phyloP scores from a whole-genome alignment of 257 asterid species.

The Coffea eugenioides region DNA sequence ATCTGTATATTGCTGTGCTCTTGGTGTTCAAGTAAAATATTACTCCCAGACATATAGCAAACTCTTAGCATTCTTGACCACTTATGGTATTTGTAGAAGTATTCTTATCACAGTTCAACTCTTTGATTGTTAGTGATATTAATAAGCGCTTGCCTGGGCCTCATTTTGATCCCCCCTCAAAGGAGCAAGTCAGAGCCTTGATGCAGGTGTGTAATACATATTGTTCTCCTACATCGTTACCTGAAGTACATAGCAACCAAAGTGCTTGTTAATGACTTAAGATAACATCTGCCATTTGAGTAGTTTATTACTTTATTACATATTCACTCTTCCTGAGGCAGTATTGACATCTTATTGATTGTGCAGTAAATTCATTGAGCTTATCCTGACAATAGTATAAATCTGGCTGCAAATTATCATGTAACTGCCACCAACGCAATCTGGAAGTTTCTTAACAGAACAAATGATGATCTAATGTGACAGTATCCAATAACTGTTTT shows the following conservation, averaged over 20 bases:
- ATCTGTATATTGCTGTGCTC: constrained; percentile 83
- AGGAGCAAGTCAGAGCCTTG: constrained; percentile 54
- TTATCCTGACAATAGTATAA: not conserved
- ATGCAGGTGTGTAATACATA: constrained; percentile 47
- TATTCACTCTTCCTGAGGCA: not conserved
- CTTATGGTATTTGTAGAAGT: not conserved
- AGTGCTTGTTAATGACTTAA: not conserved
- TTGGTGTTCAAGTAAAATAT: constrained; percentile 74
- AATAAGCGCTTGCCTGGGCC: constrained; percentile 93
- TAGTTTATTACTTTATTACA: not conserved
- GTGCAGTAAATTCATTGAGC: not conserved
- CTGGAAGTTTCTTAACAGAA: not conserved
- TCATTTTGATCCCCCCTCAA: constrained; percentile 90
- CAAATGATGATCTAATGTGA: not conserved
- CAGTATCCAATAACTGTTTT: not conserved
- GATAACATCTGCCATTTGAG: too few relatives aligned
- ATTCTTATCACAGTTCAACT: not conserved
- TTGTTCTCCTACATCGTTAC: not conserved
- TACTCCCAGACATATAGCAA: not conserved
- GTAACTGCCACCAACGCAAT: not conserved
- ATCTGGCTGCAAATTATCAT: not conserved
- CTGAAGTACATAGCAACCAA: not conserved
- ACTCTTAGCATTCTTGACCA: not conserved
- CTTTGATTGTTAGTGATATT: constrained; percentile 55
- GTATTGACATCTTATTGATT: not conserved